Base-by-base conservation (phyloP, 2,329 filamentous ascomycete species). In the Pleochaeta shiraiana region DNA sequence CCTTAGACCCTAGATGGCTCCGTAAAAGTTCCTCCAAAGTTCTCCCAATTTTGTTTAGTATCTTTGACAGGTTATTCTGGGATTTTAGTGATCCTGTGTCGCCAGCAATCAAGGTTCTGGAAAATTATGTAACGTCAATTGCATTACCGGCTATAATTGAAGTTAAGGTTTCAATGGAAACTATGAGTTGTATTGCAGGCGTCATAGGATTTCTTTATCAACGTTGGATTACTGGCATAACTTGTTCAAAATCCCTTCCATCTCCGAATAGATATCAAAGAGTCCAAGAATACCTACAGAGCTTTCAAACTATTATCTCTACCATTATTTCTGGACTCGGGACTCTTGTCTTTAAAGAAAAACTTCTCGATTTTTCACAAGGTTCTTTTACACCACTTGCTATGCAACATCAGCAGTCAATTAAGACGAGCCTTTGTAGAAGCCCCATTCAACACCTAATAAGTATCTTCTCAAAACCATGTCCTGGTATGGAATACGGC, bases 1-100 rank as follows among this genome's bases (percentile, higher is more conserved):
- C 85, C 6, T 77, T 97, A 6, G 90, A 97, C 70, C 79, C 87
- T 4, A 90, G 87, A 76, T 98, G 93, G 93, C 79, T 95, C 14
- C 83, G 92, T 64, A 85, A 82, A 65, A 89, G 88, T 67, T 77
- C 86, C 4, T 72, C 76, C 1, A 79, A 78, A 53, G 79, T 96
- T 4, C 81, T 95, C 37, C 74, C 79, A 2, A 76, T 86, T 9
- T 79, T 84, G 7, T 76, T 77, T 4, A 79, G 84, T 11, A 76
- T 85, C 24, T 74, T 90, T 3, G 81, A 83, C 73, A 79, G 76
- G 64, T 80, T 79, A 63, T 84, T 89, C 62, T 76, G 79, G 63
- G 81, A 82, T 19, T 71, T 92, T n/a, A 79, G 81, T 9, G 78
- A 82, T 62, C 16, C 12, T 16, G 78, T 81, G 80, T 87, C 82